A percentile compares a stretch with the other conserved stretches of the same genome.
Evolutionary conservation across 345 rosid genomes (phyloP).

Genomic region (Kandelia obovata): DNA sequence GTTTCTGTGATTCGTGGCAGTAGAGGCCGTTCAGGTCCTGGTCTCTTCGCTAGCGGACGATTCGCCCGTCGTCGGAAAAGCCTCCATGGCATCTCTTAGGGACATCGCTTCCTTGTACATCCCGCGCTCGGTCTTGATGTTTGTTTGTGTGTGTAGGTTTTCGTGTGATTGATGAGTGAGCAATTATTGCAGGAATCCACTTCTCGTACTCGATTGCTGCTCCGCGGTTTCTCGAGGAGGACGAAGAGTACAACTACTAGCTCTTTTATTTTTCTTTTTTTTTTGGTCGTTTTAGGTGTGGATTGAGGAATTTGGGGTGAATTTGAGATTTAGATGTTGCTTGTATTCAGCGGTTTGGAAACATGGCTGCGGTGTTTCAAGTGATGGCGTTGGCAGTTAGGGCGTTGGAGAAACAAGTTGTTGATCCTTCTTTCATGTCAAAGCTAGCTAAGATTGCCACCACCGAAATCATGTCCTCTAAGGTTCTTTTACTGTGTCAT

Average conservation of each 20-base stretch:
- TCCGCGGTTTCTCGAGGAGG: conserved; percentile 82
- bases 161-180: not conserved
- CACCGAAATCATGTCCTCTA: conserved; percentile 85
- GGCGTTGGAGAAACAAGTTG: conserved; percentile 53
- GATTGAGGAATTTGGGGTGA: not conserved
- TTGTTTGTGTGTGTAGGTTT: not conserved
- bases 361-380: conserved; percentile 93
- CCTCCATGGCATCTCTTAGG: conserved; percentile 81
- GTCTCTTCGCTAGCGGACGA: conserved; percentile 89
- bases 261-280: conserved; percentile 1
- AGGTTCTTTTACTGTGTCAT: conserved; percentile 38
- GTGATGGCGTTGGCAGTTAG: conserved; percentile 81
- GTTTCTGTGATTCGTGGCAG: conserved; percentile 2
- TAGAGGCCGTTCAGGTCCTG: conserved; percentile 87
- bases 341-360: conserved; percentile 60
- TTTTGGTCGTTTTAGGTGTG: not conserved
- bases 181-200: conserved; percentile 63
- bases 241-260: conserved; percentile 52
- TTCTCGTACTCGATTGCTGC: conserved; percentile 90
- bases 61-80: conserved; percentile 59
- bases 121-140: not conserved
- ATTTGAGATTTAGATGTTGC: not conserved
- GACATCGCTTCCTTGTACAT: conserved; percentile 67
- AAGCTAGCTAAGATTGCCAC: conserved; percentile 95
- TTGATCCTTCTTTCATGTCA: conserved; percentile 66